Conservation (phyloP, 495 filamentous ascomycete genomes). For the Staphylotrichum longicolle region DNA sequence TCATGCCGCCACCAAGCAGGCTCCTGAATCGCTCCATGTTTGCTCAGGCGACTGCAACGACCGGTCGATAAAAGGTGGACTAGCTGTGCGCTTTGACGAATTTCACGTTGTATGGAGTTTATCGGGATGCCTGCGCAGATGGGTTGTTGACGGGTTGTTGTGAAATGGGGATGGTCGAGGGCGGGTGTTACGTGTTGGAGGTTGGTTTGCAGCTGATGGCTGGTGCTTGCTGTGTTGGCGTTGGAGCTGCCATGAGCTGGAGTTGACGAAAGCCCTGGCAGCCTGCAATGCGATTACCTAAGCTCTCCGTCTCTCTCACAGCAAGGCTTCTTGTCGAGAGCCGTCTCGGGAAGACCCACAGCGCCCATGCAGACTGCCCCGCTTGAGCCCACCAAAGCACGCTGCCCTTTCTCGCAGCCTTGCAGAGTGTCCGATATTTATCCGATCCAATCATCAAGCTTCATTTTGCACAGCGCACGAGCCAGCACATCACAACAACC, state of each 20-base stretch:
- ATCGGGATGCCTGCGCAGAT: too few species aligned
- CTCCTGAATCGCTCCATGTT: constrained; percentile 88
- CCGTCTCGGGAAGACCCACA: neutral
- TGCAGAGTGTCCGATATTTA: constrained; percentile 7
- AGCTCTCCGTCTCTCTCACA: neutral
- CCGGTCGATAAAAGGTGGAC: neutral
- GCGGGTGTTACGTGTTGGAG: constrained; percentile 5
- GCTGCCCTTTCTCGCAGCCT: constrained; percentile 4
- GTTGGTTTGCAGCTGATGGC: constrained; percentile 13
- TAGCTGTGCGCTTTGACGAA: neutral
- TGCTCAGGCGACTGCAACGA: constrained; percentile 2
- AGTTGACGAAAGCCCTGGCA: constrained; percentile 43
- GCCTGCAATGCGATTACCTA: constrained; percentile 36
- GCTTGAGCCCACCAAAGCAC: neutral
- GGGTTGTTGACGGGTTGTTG: neutral
- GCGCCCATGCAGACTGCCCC: neutral
- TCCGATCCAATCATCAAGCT: constrained; percentile 13
- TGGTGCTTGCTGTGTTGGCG: constrained; percentile 7
- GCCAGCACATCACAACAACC: neutral
- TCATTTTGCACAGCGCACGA: neutral
- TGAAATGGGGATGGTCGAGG: neutral
- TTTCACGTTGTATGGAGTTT: neutral
- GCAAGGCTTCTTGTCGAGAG: too few species aligned
- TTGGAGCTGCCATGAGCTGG: constrained; percentile 19
- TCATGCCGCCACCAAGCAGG: constrained; percentile 81